These are phyloP conservation scores for Mucor plumbeus DNA, from an alignment of 371 early-diverging fungal genomes.

Conservation along the genomic window DNA sequence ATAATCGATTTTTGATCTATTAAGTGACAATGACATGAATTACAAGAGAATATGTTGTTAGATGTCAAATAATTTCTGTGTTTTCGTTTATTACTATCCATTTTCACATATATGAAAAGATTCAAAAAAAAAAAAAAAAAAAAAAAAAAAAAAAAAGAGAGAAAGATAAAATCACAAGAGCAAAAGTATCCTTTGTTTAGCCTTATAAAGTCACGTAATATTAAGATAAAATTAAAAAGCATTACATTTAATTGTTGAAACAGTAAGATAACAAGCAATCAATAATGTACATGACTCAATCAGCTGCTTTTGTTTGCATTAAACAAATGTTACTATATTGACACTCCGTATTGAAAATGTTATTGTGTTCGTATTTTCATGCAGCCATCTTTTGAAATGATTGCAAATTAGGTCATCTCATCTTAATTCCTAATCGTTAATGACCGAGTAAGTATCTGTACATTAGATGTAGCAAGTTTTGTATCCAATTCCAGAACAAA, in stretches of 20 bases:
- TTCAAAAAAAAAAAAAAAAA: background rate
- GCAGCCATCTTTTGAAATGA: background rate
- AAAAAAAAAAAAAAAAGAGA: background rate
- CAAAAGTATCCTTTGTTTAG: background rate
- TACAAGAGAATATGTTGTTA: conserved; percentile 16
- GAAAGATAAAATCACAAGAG: background rate
- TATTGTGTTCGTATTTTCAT: background rate
- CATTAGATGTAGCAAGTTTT: too few relatives aligned
- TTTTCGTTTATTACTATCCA: conserved; percentile 14
- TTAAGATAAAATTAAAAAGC: background rate
- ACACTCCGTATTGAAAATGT: background rate
- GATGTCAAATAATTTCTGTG: conserved; percentile 19
- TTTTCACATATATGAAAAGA: background rate
- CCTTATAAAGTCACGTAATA: background rate
- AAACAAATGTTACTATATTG: background rate
- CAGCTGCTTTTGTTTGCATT: background rate
- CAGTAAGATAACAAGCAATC: background rate
- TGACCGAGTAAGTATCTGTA: too few relatives aligned
- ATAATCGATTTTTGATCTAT: conserved; percentile 24
- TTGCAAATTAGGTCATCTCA: too few relatives aligned
- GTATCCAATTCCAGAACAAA: too few relatives aligned
- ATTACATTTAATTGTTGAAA: background rate
- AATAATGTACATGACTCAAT: conserved; percentile 1
- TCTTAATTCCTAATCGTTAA: too few relatives aligned
- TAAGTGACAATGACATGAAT: conserved; percentile 27